Conservation (phyloP, 805 yeast genomes). For the Cyberlindnera galapagoensis region DNA sequence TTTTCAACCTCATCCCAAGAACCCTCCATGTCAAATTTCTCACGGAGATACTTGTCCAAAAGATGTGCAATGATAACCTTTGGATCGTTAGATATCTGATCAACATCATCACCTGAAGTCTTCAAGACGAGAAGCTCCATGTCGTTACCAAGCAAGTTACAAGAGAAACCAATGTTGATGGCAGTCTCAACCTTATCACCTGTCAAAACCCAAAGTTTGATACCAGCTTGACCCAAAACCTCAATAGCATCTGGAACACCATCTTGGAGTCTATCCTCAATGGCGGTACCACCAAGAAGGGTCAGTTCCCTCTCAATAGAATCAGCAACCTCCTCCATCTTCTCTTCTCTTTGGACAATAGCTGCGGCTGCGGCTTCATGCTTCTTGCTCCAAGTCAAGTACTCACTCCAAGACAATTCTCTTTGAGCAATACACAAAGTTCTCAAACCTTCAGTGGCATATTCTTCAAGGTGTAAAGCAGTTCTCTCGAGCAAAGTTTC, state of each 20-base stretch:
- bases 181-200: constrained; percentile 92
- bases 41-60: constrained; percentile 44
- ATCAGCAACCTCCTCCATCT: constrained; percentile 71
- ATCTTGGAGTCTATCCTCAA: constrained; percentile 78
- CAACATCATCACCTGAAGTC: constrained; percentile 50
- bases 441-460: constrained; percentile 78
- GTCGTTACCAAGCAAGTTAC: constrained; percentile 67
- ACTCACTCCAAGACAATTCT: constrained; percentile 57
- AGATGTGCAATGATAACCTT: constrained; percentile 38
- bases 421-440: constrained; percentile 75
- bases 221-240: constrained; percentile 65
- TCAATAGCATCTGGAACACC: constrained; percentile 83
- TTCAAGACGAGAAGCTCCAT: constrained; percentile 69
- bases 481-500: constrained; percentile 49
- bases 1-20: constrained; percentile 46
- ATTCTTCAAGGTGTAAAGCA: constrained; percentile 68
- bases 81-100: constrained; percentile 34
- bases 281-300: constrained; percentile 78
- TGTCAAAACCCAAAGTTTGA: constrained; percentile 79
- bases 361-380: constrained; percentile 65
- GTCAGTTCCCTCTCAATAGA: constrained; percentile 60
- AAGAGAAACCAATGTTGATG: constrained; percentile 79
- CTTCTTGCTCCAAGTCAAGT: constrained; percentile 53
- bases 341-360: constrained; percentile 56
- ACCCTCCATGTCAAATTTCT: constrained; percentile 54